phyloP scores from a whole-genome alignment of 2,329 filamentous ascomycete species.

The Verticillium isaacii region DNA sequence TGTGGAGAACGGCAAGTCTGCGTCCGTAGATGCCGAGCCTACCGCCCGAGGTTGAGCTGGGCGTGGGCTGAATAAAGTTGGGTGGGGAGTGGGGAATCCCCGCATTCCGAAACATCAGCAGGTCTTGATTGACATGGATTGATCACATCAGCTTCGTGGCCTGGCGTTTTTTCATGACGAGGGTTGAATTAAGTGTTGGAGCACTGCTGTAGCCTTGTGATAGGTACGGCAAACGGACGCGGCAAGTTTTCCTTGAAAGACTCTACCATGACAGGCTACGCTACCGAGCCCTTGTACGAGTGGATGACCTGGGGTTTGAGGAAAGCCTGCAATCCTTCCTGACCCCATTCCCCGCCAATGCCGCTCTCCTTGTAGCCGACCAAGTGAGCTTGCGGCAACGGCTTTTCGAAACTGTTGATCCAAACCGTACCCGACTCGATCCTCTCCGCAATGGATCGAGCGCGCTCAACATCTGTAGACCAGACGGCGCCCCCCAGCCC shows the following conservation, averaged over 20 bases:
- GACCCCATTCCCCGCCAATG: slow-evolving; percentile 31
- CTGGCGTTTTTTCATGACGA: not conserved
- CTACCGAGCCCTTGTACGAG: not conserved
- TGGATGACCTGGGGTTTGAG: not conserved
- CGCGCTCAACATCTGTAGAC: slow-evolving; percentile 42
- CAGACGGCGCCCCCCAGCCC: slow-evolving; percentile 56
- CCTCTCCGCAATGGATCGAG: slow-evolving; percentile 30
- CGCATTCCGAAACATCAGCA: not conserved
- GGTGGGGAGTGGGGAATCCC: not conserved
- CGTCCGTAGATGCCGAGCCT: not conserved
- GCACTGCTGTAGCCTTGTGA: no score
- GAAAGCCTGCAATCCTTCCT: not conserved
- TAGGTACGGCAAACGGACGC: no score
- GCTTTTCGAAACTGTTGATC: slow-evolving; percentile 48
- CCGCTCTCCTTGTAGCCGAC: slow-evolving; percentile 49
- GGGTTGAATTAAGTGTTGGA: no score
- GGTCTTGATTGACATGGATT: not conserved
- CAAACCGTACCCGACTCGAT: slow-evolving; percentile 56
- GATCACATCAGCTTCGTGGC: not conserved
- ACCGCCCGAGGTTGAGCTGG: not conserved
- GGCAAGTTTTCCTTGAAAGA: no score
- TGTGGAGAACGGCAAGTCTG: not conserved
- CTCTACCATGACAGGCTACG: not conserved
- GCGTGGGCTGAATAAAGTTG: not conserved
- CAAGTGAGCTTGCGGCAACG: slow-evolving; percentile 33